Percentiles rank a stretch among this genome's conserved stretches.
phyloP scores from a whole-genome alignment of 2,329 filamentous ascomycete species.

The Truncatella angustata region DNA sequence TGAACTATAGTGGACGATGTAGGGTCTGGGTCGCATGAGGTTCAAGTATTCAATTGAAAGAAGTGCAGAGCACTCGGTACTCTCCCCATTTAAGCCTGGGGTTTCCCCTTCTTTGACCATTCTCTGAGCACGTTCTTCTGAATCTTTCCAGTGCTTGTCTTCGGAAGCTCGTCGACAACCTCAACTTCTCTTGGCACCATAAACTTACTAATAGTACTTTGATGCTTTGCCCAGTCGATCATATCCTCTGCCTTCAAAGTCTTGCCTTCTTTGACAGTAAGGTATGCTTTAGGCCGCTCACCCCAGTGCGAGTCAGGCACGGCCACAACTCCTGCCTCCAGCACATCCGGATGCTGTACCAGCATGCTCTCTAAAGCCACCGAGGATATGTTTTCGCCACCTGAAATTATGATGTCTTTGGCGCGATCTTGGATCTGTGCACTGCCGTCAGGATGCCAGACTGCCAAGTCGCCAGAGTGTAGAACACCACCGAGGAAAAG shows the following conservation, averaged over 20 bases:
- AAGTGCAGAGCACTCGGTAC: not conserved
- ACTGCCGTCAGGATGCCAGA: slow-evolving; percentile 88
- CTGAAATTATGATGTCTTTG: slow-evolving; percentile 98
- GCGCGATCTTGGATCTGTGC: slow-evolving; percentile 90
- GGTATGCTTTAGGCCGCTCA: slow-evolving; percentile 89
- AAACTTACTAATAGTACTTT: slow-evolving; percentile 81
- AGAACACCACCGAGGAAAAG: slow-evolving; percentile 83
- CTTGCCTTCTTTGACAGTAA: slow-evolving; percentile 74
- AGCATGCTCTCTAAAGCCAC: slow-evolving; percentile 90
- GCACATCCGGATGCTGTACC: slow-evolving; percentile 79
- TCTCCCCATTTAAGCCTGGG: not conserved
- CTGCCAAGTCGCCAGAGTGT: slow-evolving; percentile 89
- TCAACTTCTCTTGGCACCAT: slow-evolving; percentile 78
- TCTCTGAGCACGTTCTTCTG: slow-evolving; percentile 90
- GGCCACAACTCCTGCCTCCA: slow-evolving; percentile 89
- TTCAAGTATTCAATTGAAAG: not conserved
- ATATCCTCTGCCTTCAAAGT: slow-evolving; percentile 63
- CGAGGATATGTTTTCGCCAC: slow-evolving; percentile 95
- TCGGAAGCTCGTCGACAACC: slow-evolving; percentile 83
- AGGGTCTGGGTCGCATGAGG: not conserved
- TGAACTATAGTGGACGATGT: too few relatives aligned
- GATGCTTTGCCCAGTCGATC: slow-evolving; percentile 81
- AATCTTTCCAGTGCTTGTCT: slow-evolving; percentile 96
- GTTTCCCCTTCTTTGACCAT: slow-evolving; percentile 63
- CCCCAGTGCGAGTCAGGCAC: slow-evolving; percentile 91